Evolutionary conservation across 305 asterid species (phyloP).

Genomic region (Solanum hybrid): DNA sequence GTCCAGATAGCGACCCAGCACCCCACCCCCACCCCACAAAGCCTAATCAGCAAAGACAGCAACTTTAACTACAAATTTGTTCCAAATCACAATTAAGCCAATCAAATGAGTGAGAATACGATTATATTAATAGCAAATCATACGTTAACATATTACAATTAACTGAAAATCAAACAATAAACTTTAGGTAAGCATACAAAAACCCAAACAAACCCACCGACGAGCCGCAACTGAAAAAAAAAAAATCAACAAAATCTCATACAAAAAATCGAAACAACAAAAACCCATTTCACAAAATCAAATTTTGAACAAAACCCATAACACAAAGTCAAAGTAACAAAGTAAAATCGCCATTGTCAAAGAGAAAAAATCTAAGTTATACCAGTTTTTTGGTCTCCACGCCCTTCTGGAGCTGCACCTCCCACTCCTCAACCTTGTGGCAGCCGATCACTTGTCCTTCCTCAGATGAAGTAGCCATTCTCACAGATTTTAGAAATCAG

Average conservation of each 20-base stretch:
- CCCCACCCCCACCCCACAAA: not conserved
- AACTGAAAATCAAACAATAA: not conserved
- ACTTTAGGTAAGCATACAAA: not conserved
- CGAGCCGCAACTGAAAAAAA: not conserved
- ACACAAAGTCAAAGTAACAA: not conserved
- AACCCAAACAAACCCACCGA: not conserved
- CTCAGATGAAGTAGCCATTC: conserved; percentile 24
- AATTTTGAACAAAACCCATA: not conserved
- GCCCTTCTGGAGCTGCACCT: conserved; percentile 25
- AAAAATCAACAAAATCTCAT: not conserved
- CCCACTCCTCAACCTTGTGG: conserved; percentile 50
- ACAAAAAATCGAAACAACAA: not conserved
- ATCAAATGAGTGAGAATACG: not conserved
- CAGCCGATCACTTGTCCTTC: conserved; percentile 58
- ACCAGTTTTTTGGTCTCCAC: conserved; percentile 37
- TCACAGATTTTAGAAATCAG: not conserved
- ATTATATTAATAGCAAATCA: not conserved
- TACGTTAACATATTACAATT: not conserved
- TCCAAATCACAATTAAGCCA: not conserved
- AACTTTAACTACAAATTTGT: not conserved
- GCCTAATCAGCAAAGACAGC: not conserved
- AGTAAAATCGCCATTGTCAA: not conserved
- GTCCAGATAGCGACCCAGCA: not conserved
- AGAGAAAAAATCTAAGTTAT: not conserved
- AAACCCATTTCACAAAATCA: not conserved